A percentile compares a stretch with the other conserved stretches of the same genome.
Evolutionary conservation across 140 eudicot genomes (phyloP).

Genomic region (Cichorium intybus): DNA sequence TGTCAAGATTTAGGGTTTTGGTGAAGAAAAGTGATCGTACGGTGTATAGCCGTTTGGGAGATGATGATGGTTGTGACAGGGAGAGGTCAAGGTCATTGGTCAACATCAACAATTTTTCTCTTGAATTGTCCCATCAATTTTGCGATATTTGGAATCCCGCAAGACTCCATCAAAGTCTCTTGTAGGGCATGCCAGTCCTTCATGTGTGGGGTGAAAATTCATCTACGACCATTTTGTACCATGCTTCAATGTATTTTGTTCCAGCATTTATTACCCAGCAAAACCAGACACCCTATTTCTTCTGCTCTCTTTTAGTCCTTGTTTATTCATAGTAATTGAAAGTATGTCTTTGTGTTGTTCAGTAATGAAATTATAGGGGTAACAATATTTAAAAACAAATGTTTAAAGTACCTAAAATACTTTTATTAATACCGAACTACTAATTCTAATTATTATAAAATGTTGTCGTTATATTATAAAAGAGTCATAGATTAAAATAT

Average conservation of each 20-base stretch:
- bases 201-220: constrained; percentile 19
- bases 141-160: constrained; percentile 39
- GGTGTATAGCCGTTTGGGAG: constrained; percentile 29
- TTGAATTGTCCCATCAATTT: constrained; percentile 49
- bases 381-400: no score
- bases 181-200: constrained; percentile 26
- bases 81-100: constrained; percentile 49
- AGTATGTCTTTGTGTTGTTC: no score
- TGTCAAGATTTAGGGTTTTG: background rate
- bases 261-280: background rate
- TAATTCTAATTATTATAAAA: no score
- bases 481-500: no score
- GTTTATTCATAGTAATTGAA: no score
- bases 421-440: no score
- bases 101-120: constrained; percentile 33
- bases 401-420: no score
- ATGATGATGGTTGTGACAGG: constrained; percentile 30
- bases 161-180: constrained; percentile 28
- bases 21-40: constrained; percentile 38
- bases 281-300: background rate
- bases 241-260: constrained; percentile 13
- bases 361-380: no score
- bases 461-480: no score
- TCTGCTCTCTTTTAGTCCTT: background rate
- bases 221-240: constrained; percentile 28